Conservation (phyloP, 2,329 filamentous ascomycete genomes). For the Hypoxylon sp. region DNA sequence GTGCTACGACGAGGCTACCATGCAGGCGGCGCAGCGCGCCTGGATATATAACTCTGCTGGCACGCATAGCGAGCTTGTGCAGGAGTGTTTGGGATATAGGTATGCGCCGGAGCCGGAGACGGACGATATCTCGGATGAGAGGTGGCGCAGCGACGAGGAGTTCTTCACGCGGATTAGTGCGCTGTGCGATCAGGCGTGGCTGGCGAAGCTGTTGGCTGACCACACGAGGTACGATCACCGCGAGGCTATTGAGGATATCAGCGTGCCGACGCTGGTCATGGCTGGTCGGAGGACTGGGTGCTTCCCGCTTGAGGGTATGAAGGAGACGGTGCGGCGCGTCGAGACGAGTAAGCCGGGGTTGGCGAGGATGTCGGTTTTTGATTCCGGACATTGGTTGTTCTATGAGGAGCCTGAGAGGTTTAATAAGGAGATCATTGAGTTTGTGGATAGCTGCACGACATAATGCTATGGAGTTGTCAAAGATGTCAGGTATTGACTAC, state of each 20-base stretch:
- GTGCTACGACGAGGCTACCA: constrained; percentile 58
- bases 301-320: constrained; percentile 58
- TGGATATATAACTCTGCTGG: constrained; percentile 62
- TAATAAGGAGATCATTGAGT: constrained; percentile 55
- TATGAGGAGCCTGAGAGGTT: constrained; percentile 59
- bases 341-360: constrained; percentile 45
- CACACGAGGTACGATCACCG: constrained; percentile 61
- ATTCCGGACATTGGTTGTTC: constrained; percentile 60
- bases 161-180: constrained; percentile 57
- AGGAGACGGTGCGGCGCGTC: constrained; percentile 55
- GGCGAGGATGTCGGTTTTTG: constrained; percentile 54
- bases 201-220: constrained; percentile 58
- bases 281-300: constrained; percentile 57
- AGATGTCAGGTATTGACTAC: not conserved
- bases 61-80: constrained; percentile 54
- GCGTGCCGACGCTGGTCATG: constrained; percentile 57
- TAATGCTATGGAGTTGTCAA: not conserved
- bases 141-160: constrained; percentile 51
- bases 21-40: constrained; percentile 62
- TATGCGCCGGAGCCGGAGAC: constrained; percentile 44
- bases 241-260: constrained; percentile 57
- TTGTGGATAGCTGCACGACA: constrained; percentile 46
- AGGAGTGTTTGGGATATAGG: constrained; percentile 58
- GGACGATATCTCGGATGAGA: constrained; percentile 49
- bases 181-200: constrained; percentile 57